These are phyloP conservation scores for Phytophthora hybrid DNA, from an alignment of 352 stramenopile species.

Conservation along the genomic window DNA sequence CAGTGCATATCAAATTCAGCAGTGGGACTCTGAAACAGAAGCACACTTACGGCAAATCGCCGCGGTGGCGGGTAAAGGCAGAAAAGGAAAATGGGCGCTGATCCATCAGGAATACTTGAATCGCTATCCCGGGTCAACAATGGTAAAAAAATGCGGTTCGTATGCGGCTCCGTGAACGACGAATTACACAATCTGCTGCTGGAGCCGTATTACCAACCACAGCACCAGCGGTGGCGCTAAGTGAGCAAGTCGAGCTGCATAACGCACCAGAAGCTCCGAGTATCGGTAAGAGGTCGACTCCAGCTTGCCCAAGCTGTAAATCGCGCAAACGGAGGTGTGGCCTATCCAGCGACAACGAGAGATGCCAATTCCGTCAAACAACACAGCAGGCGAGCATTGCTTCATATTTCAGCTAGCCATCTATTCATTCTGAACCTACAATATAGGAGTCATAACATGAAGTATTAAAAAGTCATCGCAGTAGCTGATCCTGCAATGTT, in stretches of 20 bases:
- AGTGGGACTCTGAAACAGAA: too few species aligned
- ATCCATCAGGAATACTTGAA: conserved; percentile 6
- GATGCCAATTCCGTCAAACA: background rate
- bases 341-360: background rate
- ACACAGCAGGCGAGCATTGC: background rate
- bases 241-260: too few species aligned
- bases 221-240: too few species aligned
- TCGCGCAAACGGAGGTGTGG: conserved; percentile 1
- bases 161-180: background rate
- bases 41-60: too few species aligned
- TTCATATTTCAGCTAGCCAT: conserved; percentile 4
- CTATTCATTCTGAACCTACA: too few species aligned
- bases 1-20: too few species aligned
- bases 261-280: too few species aligned
- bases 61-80: background rate
- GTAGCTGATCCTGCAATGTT: too few species aligned
- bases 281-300: too few species aligned
- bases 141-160: conserved; percentile 7
- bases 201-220: background rate
- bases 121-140: background rate
- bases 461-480: too few species aligned
- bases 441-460: too few species aligned
- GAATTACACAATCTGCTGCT: too few species aligned
- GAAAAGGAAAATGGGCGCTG: conserved; percentile 2
- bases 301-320: background rate